Conservation (phyloP, 345 rosid genomes). For the Moricandia moricandioides region DNA sequence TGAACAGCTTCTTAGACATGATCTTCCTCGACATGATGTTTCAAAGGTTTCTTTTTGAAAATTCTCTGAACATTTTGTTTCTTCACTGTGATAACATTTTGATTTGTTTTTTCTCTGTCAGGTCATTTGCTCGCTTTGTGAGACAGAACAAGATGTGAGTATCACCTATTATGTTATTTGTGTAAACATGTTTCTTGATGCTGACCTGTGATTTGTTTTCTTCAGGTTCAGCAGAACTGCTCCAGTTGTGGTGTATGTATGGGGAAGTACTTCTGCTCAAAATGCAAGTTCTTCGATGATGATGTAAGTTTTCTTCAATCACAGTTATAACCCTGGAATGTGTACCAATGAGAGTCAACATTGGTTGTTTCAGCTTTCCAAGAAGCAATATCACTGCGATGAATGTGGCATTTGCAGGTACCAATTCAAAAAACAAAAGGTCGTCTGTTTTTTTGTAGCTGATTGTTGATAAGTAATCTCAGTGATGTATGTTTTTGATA, state of each 20-base stretch:
- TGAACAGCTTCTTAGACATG: conserved; percentile 54
- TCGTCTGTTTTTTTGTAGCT: not conserved
- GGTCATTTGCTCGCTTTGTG: conserved; percentile 72
- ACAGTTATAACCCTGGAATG: not conserved
- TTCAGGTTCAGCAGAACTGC: conserved; percentile 62
- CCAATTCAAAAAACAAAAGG: not conserved
- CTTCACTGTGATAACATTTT: not conserved
- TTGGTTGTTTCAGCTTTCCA: conserved; percentile 43
- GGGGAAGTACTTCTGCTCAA: conserved; percentile 70
- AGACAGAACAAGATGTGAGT: conserved; percentile 72
- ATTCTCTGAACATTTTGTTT: not conserved
- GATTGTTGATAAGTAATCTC: not conserved
- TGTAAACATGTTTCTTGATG: not conserved
- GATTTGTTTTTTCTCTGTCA: conserved; percentile 25
- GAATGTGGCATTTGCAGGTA: conserved; percentile 65
- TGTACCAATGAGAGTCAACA: conserved; percentile 4
- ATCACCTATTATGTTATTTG: not conserved
- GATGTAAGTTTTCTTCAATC: conserved; percentile 47
- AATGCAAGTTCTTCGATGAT: conserved; percentile 72
- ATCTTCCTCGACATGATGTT: conserved; percentile 77
- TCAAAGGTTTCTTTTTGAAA: conserved; percentile 43
- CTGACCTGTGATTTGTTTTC: not conserved
- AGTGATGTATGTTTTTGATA: conserved; percentile 23
- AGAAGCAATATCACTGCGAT: conserved; percentile 56
- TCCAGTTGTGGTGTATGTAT: conserved; percentile 60